Conservation (phyloP, 2,329 filamentous ascomycete genomes). For the Peltaster fructicola region DNA sequence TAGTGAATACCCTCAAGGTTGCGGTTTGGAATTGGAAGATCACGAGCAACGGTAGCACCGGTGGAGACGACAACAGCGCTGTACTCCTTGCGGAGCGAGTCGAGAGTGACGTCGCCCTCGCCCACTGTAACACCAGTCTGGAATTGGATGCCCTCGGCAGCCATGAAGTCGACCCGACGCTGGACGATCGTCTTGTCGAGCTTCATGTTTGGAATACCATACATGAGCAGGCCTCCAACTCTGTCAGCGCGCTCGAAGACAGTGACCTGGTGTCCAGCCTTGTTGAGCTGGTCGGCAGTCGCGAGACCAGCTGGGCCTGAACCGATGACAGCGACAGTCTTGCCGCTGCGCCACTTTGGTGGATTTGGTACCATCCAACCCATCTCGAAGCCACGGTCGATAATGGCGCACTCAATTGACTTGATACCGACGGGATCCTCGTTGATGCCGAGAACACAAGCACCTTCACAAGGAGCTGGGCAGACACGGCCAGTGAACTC, state of each 20-base stretch:
- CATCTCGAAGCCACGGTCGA: conserved; percentile 93
- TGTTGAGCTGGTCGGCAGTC: conserved; percentile 84
- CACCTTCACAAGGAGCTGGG: conserved; percentile 88
- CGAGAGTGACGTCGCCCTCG: conserved; percentile 48
- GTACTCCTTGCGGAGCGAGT: conserved; percentile 53
- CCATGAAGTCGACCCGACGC: conserved; percentile 89
- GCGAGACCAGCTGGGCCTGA: conserved; percentile 86
- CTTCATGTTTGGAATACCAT: conserved; percentile 99
- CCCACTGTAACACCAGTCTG: conserved; percentile 63
- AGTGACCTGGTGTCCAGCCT: conserved; percentile 71
- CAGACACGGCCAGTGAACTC: conserved; percentile 96
- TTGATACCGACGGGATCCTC: conserved; percentile 97
- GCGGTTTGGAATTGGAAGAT: conserved; percentile 77
- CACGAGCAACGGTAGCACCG: conserved; percentile 80
- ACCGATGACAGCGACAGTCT: conserved; percentile 75
- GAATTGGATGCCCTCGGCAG: conserved; percentile 69
- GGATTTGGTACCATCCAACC: conserved; percentile 86
- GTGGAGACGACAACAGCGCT: conserved; percentile 84
- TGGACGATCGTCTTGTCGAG: conserved; percentile 95
- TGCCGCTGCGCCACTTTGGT: conserved; percentile 66
- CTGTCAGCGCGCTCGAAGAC: conserved; percentile 89
- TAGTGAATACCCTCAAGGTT: conserved; percentile 83
- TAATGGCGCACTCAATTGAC: conserved; percentile 94
- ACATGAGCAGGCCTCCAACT: conserved; percentile 84
- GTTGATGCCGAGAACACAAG: conserved; percentile 90